A percentile compares a stretch with the other conserved stretches of the same genome.
Evolutionary conservation across 192 early-diverging fungal genomes (phyloP).

Genomic region (Kappamyces sp.): DNA sequence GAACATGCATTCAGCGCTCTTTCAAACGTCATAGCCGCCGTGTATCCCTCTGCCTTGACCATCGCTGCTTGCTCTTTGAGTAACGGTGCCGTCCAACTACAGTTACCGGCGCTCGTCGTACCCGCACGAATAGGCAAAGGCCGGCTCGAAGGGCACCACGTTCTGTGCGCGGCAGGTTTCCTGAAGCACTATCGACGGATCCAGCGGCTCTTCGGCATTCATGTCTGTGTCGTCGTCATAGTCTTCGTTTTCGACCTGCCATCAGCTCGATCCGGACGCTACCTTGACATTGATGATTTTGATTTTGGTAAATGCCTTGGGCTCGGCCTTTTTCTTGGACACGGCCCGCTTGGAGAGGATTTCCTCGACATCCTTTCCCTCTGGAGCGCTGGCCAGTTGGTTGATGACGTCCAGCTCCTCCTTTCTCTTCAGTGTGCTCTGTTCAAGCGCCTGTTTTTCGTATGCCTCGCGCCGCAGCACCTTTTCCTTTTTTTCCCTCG

Average conservation of each 20-base stretch:
- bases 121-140: no score
- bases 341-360: constrained; percentile 34
- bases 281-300: constrained; percentile 26
- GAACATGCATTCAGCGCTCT: not conserved
- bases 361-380: constrained; percentile 37
- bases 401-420: constrained; percentile 66
- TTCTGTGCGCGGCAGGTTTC: not conserved
- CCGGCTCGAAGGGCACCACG: no score
- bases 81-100: not conserved
- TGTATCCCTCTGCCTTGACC: not conserved
- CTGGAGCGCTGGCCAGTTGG: constrained; percentile 53
- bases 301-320: constrained; percentile 25
- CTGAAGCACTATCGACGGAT: not conserved
- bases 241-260: constrained; percentile 31
- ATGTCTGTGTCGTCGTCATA: constrained; percentile 25
- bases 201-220: not conserved
- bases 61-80: not conserved
- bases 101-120: not conserved
- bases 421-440: constrained; percentile 56
- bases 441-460: constrained; percentile 62
- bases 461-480: constrained; percentile 62
- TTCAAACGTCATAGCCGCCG: not conserved
- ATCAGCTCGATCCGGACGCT: constrained; percentile 12
- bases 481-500: constrained; percentile 50
- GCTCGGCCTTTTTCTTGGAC: constrained; percentile 35